A percentile compares a stretch with the other conserved stretches of the same genome.
Conservation (phyloP, 2,329 filamentous ascomycete genomes). For the Cladophialophora psammophila region DNA sequence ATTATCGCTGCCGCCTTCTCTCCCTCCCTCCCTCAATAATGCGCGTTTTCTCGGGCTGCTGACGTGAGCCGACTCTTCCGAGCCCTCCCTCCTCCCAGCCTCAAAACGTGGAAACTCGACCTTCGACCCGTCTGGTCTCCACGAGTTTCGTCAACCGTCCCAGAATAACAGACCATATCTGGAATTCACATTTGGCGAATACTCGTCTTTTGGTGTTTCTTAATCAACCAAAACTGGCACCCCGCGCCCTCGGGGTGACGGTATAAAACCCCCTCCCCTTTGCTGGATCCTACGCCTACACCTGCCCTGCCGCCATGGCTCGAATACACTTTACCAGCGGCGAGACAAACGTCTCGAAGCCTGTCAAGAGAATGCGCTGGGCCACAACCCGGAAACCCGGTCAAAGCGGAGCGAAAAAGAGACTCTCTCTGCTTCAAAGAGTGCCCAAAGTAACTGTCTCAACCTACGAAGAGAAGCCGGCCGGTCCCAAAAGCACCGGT, state of each 20-base stretch:
- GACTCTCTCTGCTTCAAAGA: slow-evolving; percentile 80
- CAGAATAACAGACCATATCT: slow-evolving; percentile 10
- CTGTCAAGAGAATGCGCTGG: slow-evolving; percentile 87
- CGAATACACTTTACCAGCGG: slow-evolving; percentile 36
- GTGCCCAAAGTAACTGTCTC: slow-evolving; percentile 68
- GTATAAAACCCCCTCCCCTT: slow-evolving; percentile 12
- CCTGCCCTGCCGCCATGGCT: slow-evolving; percentile 27
- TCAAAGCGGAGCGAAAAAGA: slow-evolving; percentile 77
- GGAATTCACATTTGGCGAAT: background rate
- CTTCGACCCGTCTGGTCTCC: slow-evolving; percentile 8
- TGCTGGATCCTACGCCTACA: background rate
- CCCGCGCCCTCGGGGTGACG: slow-evolving; percentile 3
- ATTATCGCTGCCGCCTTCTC: slow-evolving; percentile 23
- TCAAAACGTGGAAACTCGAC: slow-evolving; percentile 18
- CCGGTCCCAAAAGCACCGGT: slow-evolving; percentile 48
- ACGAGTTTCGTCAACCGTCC: slow-evolving; percentile 19
- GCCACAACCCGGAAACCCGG: slow-evolving; percentile 87
- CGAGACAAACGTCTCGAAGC: slow-evolving; percentile 63
- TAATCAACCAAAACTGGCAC: background rate
- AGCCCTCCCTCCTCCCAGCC: slow-evolving; percentile 24
- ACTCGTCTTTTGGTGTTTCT: background rate
- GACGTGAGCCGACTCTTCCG: slow-evolving; percentile 40
- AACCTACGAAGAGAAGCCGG: slow-evolving; percentile 60
- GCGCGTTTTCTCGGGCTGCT: slow-evolving; percentile 32
- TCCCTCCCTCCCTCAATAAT: slow-evolving; percentile 26